Base-by-base conservation (phyloP, 208 protist genomes). In the Leishmania gerbilli region DNA sequence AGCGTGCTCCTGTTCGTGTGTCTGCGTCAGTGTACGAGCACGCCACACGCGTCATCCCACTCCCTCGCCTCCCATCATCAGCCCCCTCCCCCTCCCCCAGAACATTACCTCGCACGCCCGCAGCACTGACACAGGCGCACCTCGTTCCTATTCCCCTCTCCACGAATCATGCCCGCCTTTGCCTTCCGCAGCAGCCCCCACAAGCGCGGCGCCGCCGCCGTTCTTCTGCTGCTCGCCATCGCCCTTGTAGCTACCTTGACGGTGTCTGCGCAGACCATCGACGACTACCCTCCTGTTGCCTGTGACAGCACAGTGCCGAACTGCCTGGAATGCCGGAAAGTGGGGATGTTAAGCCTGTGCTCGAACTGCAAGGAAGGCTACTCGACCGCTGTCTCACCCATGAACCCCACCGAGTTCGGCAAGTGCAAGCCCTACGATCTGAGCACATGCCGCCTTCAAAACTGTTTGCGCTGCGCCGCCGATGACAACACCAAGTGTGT, bases 401-500 rank as follows among this genome's bases (percentile, higher is more conserved):
- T 6, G 27, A 60, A 4, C 71, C 15, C 49, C 11, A 27, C 21
- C 21, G 34, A 55, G 17, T 76, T 76, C 31, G 71, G 71, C 45
- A 76, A 76, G 71, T 76, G 71, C 45, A 27, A 11, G 11, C 71
- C 71, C 31, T 76, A 76, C 49, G 49, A 60, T 21, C 27, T 31
- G 15, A 40, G 15, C 3, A 45, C 47, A 3, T 76, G 71, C 71
- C 17, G 6, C n/a, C 71, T 76, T 24, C 0, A 1, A 13, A 56
- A 76, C 49, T 76, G 71, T 17, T 7, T 76, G 47, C 71, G 71
- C 15, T 76, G 71, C 27, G 71, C 71, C 31, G 71, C 71, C 0
- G 71, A 76, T 42, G 71, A 76, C 71, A 40, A 40, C 49, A 62
- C 42, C 71, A 76, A 76, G 19, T 76, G 71, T 49, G 31, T 76